A percentile compares a stretch with the other conserved stretches of the same genome.
These are phyloP conservation scores for Melampsora larici-populina DNA, from an alignment of 1,284 basidiomycete genomes.

Conservation along the genomic window DNA sequence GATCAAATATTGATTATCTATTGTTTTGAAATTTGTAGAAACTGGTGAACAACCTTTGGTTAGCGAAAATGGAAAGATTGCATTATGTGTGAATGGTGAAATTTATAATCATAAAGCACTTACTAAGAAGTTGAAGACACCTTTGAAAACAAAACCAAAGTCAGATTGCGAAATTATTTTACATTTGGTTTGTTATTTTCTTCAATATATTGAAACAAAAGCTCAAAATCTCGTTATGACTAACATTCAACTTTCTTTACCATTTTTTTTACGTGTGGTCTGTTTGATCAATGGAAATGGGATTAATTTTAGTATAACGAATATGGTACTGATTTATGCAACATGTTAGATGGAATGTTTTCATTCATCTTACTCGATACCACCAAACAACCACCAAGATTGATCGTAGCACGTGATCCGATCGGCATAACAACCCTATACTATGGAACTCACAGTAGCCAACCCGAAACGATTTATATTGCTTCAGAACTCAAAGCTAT, in stretches of 20 bases:
- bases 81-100: slow-evolving; percentile 95
- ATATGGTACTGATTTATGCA: slow-evolving; percentile 71
- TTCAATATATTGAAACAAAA: not conserved
- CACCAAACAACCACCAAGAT: slow-evolving; percentile 76
- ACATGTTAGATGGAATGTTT: slow-evolving; percentile 95
- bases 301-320: slow-evolving; percentile 68
- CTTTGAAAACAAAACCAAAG: slow-evolving; percentile 79
- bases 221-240: not conserved
- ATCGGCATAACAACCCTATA: slow-evolving; percentile 98
- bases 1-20: not conserved
- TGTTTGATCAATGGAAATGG: not conserved
- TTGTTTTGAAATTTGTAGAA: slow-evolving; percentile 60
- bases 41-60: slow-evolving; percentile 93
- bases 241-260: not conserved
- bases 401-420: slow-evolving; percentile 94
- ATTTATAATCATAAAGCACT: slow-evolving; percentile 96
- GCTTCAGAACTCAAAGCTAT: slow-evolving; percentile 95
- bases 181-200: slow-evolving; percentile 65
- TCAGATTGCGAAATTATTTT: slow-evolving; percentile 99
- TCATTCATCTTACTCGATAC: slow-evolving; percentile 95
- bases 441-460: slow-evolving; percentile 84
- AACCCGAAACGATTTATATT: slow-evolving; percentile 83
- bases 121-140: slow-evolving; percentile 68
- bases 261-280: not conserved
- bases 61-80: slow-evolving; percentile 77